Evolutionary conservation across 305 asterid genomes (phyloP).

Genomic region (Solanum hybrid): DNA sequence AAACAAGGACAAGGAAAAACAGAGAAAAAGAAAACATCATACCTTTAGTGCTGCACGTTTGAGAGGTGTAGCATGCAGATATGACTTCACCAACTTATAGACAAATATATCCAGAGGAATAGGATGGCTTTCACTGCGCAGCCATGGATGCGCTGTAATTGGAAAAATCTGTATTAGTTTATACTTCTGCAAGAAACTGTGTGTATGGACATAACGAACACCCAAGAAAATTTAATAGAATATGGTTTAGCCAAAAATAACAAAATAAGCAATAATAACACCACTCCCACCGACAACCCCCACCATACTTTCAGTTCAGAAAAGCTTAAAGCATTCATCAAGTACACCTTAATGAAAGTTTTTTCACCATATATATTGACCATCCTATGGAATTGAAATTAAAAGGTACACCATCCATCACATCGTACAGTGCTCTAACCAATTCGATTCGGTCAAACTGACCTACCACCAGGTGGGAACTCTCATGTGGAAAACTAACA

Average conservation of each 20-base stretch:
- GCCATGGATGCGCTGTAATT: conserved; percentile 88
- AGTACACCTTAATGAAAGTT: not conserved
- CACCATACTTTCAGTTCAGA: not conserved
- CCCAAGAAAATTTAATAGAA: not conserved
- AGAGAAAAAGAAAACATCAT: conserved; percentile 1
- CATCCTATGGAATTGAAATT: not conserved
- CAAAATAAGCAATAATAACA: not conserved
- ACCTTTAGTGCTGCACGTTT: conserved; percentile 94
- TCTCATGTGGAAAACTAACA: not conserved
- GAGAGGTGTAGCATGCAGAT: conserved; percentile 74
- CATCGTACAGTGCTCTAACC: not conserved
- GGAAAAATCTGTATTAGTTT: not conserved
- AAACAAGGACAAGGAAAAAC: not conserved
- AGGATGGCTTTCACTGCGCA: conserved; percentile 78
- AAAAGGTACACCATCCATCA: not conserved
- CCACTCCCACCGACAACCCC: not conserved
- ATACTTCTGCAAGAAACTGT: not conserved
- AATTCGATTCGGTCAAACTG: not conserved
- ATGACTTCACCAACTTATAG: conserved; percentile 71
- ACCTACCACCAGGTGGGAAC: not conserved
- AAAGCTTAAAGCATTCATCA: not conserved
- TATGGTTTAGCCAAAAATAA: not conserved
- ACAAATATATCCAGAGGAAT: conserved; percentile 77
- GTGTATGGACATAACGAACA: not conserved
- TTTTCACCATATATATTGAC: not conserved